Evolutionary conservation across 495 filamentous ascomycete species (phyloP).

Genomic region (Talaromyces stipitatus): DNA sequence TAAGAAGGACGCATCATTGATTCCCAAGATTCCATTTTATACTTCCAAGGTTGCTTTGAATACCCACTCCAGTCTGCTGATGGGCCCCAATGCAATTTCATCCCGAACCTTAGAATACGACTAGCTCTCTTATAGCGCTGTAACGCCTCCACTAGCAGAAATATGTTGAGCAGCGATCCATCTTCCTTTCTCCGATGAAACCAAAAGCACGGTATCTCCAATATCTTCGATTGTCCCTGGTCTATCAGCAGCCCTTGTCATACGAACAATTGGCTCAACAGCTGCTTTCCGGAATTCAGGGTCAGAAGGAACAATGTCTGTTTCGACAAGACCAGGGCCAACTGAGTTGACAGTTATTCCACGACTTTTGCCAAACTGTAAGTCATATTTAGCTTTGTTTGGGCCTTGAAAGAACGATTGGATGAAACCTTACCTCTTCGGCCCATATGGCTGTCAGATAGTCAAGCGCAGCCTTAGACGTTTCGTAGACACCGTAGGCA

Average conservation of each 20-base stretch:
- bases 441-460: background rate
- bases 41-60: too few species aligned
- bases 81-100: too few species aligned
- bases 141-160: conserved; percentile 7
- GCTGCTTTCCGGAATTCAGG: background rate
- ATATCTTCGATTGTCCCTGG: conserved; percentile 2
- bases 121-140: background rate
- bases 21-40: too few species aligned
- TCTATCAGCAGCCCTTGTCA: background rate
- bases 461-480: background rate
- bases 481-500: background rate
- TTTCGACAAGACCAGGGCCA: background rate
- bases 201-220: conserved; percentile 4
- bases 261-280: background rate
- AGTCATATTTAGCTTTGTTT: background rate
- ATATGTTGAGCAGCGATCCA: conserved; percentile 9
- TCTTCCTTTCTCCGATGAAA: conserved; percentile 7
- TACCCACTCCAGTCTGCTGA: too few species aligned
- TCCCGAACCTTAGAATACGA: too few species aligned
- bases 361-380: background rate
- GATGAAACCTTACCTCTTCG: background rate
- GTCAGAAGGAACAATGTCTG: background rate
- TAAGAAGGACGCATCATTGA: too few species aligned
- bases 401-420: background rate
- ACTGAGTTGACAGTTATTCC: background rate